These are phyloP conservation scores for Daldinia decipiens DNA, from an alignment of 495 filamentous ascomycete species.

Conservation along the genomic window DNA sequence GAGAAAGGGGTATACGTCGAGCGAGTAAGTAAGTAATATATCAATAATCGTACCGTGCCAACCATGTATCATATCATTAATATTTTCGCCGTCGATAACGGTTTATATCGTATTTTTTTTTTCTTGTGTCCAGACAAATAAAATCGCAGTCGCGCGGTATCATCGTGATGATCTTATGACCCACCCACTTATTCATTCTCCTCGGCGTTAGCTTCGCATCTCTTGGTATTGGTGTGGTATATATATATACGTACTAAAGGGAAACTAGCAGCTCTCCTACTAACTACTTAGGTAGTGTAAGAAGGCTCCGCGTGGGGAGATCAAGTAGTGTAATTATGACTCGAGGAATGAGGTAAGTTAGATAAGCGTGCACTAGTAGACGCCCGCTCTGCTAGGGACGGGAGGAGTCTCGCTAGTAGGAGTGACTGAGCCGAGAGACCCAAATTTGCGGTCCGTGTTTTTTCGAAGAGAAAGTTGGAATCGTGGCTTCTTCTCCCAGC, in stretches of 20 bases:
- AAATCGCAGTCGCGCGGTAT: neutral
- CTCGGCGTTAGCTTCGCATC: neutral
- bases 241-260: constrained; percentile 4
- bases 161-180: constrained; percentile 7
- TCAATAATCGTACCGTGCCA: constrained; percentile 34
- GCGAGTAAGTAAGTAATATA: constrained; percentile 17
- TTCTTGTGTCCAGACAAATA: neutral
- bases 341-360: neutral
- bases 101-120: neutral
- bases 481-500: constrained; percentile 43
- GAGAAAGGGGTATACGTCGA: constrained; percentile 40
- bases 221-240: neutral
- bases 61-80: constrained; percentile 40
- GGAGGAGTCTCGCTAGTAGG: constrained; percentile 29
- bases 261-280: neutral
- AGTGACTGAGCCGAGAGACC: constrained; percentile 26
- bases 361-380: constrained; percentile 28
- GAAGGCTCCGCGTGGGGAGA: neutral
- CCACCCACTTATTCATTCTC: constrained; percentile 6
- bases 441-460: constrained; percentile 40
- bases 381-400: constrained; percentile 34
- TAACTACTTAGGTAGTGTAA: neutral
- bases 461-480: constrained; percentile 49
- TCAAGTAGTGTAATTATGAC: constrained; percentile 2
- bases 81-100: constrained; percentile 7